phyloP scores from a whole-genome alignment of 345 rosid species.

The Arabis hirsuta region DNA sequence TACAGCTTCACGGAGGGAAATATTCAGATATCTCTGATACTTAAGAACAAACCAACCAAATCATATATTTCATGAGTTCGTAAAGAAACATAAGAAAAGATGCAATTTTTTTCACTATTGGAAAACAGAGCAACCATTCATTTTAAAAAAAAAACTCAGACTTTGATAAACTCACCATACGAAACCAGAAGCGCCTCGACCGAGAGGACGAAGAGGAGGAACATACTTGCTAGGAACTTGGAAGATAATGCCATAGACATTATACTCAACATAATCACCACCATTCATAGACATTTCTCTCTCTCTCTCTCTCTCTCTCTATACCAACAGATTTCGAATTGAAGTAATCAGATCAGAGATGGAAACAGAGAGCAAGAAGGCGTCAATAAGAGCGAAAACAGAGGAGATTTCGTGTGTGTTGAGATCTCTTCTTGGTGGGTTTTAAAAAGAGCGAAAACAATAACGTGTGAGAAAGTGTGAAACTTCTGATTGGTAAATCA shows the following conservation, averaged over 20 bases:
- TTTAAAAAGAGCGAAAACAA: not conserved
- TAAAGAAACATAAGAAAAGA: no score
- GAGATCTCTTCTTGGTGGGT: not conserved
- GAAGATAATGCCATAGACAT: conserved; percentile 82
- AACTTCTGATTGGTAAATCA: not conserved
- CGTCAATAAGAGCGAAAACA: no score
- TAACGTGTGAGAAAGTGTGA: conserved; percentile 8
- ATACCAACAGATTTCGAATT: not conserved
- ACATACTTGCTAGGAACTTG: conserved; percentile 79
- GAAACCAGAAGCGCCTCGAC: conserved; percentile 89
- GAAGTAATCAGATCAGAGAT: not conserved
- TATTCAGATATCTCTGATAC: no score
- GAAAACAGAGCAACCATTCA: no score
- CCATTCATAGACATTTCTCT: conserved; percentile 57
- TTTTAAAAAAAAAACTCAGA: not conserved
- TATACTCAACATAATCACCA: conserved; percentile 78
- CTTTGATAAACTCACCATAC: conserved; percentile 59
- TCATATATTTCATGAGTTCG: not conserved
- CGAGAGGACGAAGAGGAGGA: conserved; percentile 92
- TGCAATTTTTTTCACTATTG: no score
- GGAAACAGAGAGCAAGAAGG: not conserved
- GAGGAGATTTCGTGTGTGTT: no score
- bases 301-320: no score
- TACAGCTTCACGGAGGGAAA: not conserved
- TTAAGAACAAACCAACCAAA: not conserved